A percentile compares a stretch with the other conserved stretches of the same genome.
Evolutionary conservation across 805 yeast species (phyloP).

Genomic region (Kazachstania kunashirensis): DNA sequence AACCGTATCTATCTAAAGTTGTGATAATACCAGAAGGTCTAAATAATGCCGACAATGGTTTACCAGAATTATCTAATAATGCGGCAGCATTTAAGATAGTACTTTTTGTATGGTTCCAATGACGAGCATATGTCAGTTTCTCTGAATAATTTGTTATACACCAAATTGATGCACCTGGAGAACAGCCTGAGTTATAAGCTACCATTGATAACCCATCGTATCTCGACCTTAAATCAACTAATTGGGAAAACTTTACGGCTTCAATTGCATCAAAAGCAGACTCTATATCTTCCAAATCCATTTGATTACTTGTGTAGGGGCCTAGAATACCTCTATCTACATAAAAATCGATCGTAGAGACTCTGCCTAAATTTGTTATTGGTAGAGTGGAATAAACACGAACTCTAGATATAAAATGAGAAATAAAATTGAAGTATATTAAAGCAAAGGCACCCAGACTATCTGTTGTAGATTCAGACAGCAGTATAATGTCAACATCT

Average conservation of each 20-base stretch:
- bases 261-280: slow-evolving; percentile 63
- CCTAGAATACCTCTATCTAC: slow-evolving; percentile 67
- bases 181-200: slow-evolving; percentile 85
- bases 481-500: slow-evolving; percentile 54
- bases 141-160: slow-evolving; percentile 62
- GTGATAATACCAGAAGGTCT: slow-evolving; percentile 82
- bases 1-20: slow-evolving; percentile 46
- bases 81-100: slow-evolving; percentile 68
- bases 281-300: slow-evolving; percentile 70
- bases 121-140: slow-evolving; percentile 76
- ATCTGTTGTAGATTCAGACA: slow-evolving; percentile 81
- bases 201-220: slow-evolving; percentile 55
- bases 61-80: slow-evolving; percentile 48
- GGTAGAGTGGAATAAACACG: slow-evolving; percentile 89
- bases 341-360: slow-evolving; percentile 76
- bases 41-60: slow-evolving; percentile 50
- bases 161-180: slow-evolving; percentile 93
- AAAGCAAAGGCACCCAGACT: slow-evolving; percentile 73
- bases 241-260: slow-evolving; percentile 71
- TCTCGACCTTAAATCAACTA: slow-evolving; percentile 50
- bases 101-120: slow-evolving; percentile 93
- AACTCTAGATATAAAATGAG: slow-evolving; percentile 45
- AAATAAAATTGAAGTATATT: slow-evolving; percentile 48
- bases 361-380: slow-evolving; percentile 73
- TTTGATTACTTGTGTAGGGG: slow-evolving; percentile 45